Evolutionary conservation across 305 asterid genomes (phyloP).

Genomic region (Lippia alba): DNA sequence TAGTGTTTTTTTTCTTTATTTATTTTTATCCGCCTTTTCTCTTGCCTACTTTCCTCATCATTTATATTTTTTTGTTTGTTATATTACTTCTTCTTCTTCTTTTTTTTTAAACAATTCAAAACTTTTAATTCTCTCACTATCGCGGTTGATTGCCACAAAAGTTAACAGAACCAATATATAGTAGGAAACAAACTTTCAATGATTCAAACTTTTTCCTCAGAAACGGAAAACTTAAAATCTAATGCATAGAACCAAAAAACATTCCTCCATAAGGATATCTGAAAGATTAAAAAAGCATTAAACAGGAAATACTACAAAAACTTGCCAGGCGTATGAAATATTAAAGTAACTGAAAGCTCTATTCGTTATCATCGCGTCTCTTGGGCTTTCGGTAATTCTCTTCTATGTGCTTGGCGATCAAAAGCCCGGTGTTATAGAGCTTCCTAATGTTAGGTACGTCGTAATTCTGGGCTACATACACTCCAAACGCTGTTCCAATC

Average conservation of each 20-base stretch:
- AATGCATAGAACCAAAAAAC: neutral
- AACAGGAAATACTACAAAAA: conserved; percentile 34
- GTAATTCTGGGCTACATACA: conserved; percentile 84
- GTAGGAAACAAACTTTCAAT: conserved; percentile 7
- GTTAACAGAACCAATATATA: conserved; percentile 8
- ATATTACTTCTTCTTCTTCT: too few species aligned
- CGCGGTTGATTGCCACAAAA: conserved; percentile 24
- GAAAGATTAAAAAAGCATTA: neutral
- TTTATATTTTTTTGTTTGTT: too few species aligned
- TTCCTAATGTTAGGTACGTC: conserved; percentile 72
- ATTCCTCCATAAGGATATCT: neutral
- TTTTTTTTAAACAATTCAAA: too few species aligned
- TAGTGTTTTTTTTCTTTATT: too few species aligned
- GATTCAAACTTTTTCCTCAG: neutral
- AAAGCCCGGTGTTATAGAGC: conserved; percentile 56
- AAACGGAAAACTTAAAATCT: conserved; percentile 16
- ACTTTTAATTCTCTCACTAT: neutral
- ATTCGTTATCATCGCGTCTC: conserved; percentile 58
- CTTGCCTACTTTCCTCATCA: too few species aligned
- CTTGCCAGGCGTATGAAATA: conserved; percentile 7
- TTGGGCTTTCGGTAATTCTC: conserved; percentile 84
- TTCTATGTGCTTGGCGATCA: conserved; percentile 71
- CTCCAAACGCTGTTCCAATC: conserved; percentile 64
- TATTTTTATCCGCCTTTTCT: too few species aligned
- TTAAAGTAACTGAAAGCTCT: neutral